Evolutionary conservation across 495 filamentous ascomycete genomes (phyloP).

Genomic region (Aspergillus ellipticus): DNA sequence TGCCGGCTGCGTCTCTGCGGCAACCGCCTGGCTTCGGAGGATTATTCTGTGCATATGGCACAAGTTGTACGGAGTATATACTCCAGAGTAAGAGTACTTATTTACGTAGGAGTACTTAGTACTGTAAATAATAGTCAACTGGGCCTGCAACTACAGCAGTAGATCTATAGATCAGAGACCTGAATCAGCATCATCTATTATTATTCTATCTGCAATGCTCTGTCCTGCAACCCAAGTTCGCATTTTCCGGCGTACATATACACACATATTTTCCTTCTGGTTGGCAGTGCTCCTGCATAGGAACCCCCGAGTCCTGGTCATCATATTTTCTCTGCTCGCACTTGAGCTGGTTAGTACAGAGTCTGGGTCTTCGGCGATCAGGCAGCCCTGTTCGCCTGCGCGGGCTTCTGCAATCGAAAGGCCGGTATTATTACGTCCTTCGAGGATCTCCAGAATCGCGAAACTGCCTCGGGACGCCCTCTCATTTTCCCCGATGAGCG

Average conservation of each 20-base stretch:
- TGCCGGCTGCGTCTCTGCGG: constrained; percentile 28
- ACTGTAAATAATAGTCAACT: too few relatives aligned
- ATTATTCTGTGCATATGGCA: not conserved
- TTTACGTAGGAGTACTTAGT: too few relatives aligned
- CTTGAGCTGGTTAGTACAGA: not conserved
- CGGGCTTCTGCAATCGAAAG: constrained; percentile 3
- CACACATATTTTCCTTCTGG: not conserved
- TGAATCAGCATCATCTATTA: not conserved
- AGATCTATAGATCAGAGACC: not conserved
- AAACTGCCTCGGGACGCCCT: not conserved
- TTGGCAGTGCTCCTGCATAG: not conserved
- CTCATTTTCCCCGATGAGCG: not conserved
- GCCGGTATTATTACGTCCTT: not conserved
- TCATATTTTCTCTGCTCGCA: not conserved
- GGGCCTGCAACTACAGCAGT: not conserved
- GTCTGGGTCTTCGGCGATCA: not conserved
- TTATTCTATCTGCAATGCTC: not conserved
- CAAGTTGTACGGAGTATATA: too few relatives aligned
- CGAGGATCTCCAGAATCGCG: not conserved
- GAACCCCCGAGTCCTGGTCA: not conserved
- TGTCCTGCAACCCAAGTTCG: not conserved
- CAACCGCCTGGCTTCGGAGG: constrained; percentile 22
- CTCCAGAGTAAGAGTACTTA: too few relatives aligned
- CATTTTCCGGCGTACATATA: not conserved
- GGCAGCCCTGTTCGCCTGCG: constrained; percentile 5